Evolutionary conservation across 768 basidiomycete species (phyloP).

Genomic region (Amanita fuliginea): DNA sequence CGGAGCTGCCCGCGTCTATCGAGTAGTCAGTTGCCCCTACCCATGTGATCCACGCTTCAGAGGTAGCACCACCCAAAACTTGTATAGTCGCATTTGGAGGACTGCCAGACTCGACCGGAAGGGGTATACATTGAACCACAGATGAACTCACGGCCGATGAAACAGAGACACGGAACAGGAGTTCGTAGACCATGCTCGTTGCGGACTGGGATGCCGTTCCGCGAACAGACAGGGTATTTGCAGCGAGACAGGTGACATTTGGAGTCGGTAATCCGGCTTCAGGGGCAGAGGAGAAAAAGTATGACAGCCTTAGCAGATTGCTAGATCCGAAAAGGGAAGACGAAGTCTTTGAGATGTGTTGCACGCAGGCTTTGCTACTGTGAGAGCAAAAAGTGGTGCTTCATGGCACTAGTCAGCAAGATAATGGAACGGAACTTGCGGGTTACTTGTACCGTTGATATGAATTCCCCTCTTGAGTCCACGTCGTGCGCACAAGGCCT

Average conservation of each 20-base stretch:
- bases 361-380: constrained; percentile 48
- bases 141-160: constrained; percentile 10
- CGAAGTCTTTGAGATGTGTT: constrained; percentile 32
- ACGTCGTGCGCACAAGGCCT: constrained; percentile 43
- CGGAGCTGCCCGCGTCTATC: constrained; percentile 46
- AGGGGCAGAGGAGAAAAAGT: constrained; percentile 33
- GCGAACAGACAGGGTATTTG: constrained; percentile 41
- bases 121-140: constrained; percentile 19
- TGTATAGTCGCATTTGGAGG: constrained; percentile 35
- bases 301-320: constrained; percentile 30
- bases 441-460: constrained; percentile 35
- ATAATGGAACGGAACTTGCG: not conserved
- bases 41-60: constrained; percentile 59
- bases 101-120: constrained; percentile 18
- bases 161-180: constrained; percentile 38
- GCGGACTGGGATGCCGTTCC: constrained; percentile 28
- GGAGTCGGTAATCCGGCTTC: constrained; percentile 42
- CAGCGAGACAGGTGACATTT: constrained; percentile 48
- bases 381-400: constrained; percentile 55
- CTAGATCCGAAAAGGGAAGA: constrained; percentile 5
- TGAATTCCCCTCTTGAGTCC: constrained; percentile 39
- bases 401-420: constrained; percentile 11
- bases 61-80: constrained; percentile 27
- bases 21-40: constrained; percentile 65
- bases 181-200: constrained; percentile 64